A percentile compares a stretch with the other conserved stretches of the same genome.
These are phyloP conservation scores for Mycosphaerelloides madeirae DNA, from an alignment of 2,329 filamentous ascomycete genomes.

Conservation along the genomic window DNA sequence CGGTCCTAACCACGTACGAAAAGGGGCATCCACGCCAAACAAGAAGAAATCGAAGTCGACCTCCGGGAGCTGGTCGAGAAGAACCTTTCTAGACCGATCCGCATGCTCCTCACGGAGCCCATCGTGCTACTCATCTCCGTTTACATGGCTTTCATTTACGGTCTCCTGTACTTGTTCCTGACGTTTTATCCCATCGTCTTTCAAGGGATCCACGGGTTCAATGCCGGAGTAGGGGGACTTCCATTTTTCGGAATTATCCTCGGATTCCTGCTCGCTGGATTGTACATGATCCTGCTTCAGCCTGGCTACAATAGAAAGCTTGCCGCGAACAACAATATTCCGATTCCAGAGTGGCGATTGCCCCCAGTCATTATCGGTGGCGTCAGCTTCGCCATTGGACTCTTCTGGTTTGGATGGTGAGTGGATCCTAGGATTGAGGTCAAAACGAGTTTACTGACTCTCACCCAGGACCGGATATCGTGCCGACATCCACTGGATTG, in stretches of 20 bases:
- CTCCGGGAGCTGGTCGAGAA: slow-evolving; percentile 34
- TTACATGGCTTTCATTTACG: slow-evolving; percentile 38
- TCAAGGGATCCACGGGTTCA: slow-evolving; percentile 64
- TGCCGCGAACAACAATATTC: slow-evolving; percentile 38
- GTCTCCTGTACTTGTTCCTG: slow-evolving; percentile 75
- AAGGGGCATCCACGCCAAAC: slow-evolving; percentile 52
- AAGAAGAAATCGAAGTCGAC: slow-evolving; percentile 38
- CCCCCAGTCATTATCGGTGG: slow-evolving; percentile 48
- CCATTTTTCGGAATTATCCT: slow-evolving; percentile 72
- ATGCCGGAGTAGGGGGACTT: slow-evolving; percentile 64
- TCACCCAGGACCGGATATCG: slow-evolving; percentile 26
- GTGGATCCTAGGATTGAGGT: not conserved
- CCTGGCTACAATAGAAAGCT: slow-evolving; percentile 30
- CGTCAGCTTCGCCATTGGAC: slow-evolving; percentile 33
- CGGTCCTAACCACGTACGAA: too few relatives aligned
- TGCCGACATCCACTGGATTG: slow-evolving; percentile 39
- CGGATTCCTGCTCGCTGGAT: slow-evolving; percentile 30
- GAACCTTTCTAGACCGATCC: slow-evolving; percentile 39
- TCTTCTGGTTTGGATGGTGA: slow-evolving; percentile 44
- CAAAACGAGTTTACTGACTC: not conserved
- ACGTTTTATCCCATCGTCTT: slow-evolving; percentile 83
- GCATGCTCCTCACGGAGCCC: slow-evolving; percentile 47
- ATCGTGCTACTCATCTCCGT: slow-evolving; percentile 46
- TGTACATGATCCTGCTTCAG: slow-evolving; percentile 28
- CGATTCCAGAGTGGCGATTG: slow-evolving; percentile 42